Evolutionary conservation across 306 rosid species (phyloP).

Genomic region (Cyclanthera cordifolia): DNA sequence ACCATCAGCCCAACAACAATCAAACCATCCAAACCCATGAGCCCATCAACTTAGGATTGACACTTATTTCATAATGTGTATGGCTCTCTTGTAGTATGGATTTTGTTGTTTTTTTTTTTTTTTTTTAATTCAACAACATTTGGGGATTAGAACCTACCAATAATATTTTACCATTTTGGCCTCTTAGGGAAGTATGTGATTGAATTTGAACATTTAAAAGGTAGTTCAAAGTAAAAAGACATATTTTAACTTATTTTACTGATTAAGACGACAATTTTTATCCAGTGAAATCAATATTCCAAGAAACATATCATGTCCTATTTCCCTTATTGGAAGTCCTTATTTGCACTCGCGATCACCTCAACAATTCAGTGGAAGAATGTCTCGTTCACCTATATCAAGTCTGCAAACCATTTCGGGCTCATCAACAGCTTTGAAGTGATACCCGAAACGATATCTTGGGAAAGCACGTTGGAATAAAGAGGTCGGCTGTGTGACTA

Average conservation of each 20-base stretch:
- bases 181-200: too few relatives aligned
- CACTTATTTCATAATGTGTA: background rate
- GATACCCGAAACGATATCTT: constrained; percentile 50
- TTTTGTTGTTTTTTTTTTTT: constrained; percentile 6
- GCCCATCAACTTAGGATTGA: too few relatives aligned
- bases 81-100: constrained; percentile 3
- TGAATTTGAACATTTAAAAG: too few relatives aligned
- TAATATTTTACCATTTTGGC: too few relatives aligned
- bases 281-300: constrained; percentile 73
- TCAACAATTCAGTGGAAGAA: constrained; percentile 67
- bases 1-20: too few relatives aligned
- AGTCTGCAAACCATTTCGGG: constrained; percentile 92
- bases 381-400: constrained; percentile 95
- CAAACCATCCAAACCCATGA: too few relatives aligned
- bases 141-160: too few relatives aligned
- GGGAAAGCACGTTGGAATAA: constrained; percentile 36
- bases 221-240: too few relatives aligned
- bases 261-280: constrained; percentile 10
- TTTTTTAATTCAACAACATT: too few relatives aligned
- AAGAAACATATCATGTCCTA: constrained; percentile 87
- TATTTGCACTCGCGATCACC: constrained; percentile 85
- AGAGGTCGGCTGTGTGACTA: constrained; percentile 16
- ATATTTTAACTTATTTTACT: background rate
- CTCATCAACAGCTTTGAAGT: constrained; percentile 84
- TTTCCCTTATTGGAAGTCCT: constrained; percentile 97